Evolutionary conservation across 441 rosid species (phyloP), one percentile per base, ranked within the genome.

Genomic region (Euphorbia neoarborescens): DNA sequence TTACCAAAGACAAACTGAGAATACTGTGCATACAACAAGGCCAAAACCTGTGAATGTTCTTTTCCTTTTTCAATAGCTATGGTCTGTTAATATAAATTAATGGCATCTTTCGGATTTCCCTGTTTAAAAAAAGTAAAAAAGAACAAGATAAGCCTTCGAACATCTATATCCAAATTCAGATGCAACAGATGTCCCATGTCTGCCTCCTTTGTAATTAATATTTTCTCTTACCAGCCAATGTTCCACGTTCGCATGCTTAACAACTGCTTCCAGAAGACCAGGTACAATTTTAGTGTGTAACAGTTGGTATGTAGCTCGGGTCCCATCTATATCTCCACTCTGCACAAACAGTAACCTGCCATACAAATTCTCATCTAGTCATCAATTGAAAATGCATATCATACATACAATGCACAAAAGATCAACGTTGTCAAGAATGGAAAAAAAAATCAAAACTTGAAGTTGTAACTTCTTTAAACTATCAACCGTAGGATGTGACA

Each of bases 231-330:
- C 99, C 84, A 83, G 83, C 48, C 98, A 84, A 30, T 22, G 78
- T 76, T 95, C 99, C 99, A 95, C 92, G 82, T 95, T 87, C 7
- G 98, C 97, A 79, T 95, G 99, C 81, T 90, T 92, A 42, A 85
- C 81, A 77, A 92, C 88, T 62, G 98, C 99, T 85, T 95, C 99
- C 71, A 95, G 80, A 73, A 95, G 90, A 61, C 96, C 99, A 34
- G 99, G 98, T 32, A 98, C 81, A 71, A 87, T 85, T 85, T 95
- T 96, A 74, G 87, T 42, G 71, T 95, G 98, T 69, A 95, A 79
- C 73, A 86, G 89, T 77, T 90, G 92, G 77, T 78, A 92, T 25
- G 96, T 90, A 76, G 98, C 97, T 77, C 87, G 86, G 74, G 99
- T 96, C 74, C 97, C 97, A 64, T 74, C 70, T 61, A 89, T 71